Percentiles rank a stretch among this genome's conserved stretches.
Conservation (phyloP, 768 basidiomycete genomes). For the Phaffia tasmanica region DNA sequence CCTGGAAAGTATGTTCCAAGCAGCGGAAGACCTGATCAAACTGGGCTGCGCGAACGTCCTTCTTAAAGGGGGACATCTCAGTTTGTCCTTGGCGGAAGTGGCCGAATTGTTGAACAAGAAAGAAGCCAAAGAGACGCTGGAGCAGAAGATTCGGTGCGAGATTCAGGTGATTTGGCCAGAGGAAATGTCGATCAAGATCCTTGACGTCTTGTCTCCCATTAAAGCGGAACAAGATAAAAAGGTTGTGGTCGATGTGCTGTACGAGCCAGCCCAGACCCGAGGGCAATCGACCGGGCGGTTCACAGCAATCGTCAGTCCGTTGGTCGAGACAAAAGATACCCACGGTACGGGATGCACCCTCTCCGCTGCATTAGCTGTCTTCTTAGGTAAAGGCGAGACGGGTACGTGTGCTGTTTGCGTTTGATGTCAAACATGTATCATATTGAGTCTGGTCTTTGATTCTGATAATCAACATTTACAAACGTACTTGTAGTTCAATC, state of each 20-base stretch:
- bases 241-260: slow-evolving; percentile 58
- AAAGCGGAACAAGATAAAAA: slow-evolving; percentile 7
- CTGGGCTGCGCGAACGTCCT: slow-evolving; percentile 53
- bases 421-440: not conserved
- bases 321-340: slow-evolving; percentile 49
- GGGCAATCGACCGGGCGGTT: slow-evolving; percentile 22
- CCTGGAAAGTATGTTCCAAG: slow-evolving; percentile 53
- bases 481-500: slow-evolving; percentile 43
- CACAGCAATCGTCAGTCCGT: slow-evolving; percentile 40
- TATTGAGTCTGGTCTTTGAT: not conserved
- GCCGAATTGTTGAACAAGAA: slow-evolving; percentile 31
- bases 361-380: slow-evolving; percentile 64
- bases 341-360: slow-evolving; percentile 91
- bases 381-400: slow-evolving; percentile 15
- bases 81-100: slow-evolving; percentile 45
- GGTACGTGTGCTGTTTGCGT: slow-evolving; percentile 1
- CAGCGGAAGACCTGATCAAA: slow-evolving; percentile 45
- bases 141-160: not conserved
- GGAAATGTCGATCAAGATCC: slow-evolving; percentile 8
- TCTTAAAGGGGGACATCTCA: slow-evolving; percentile 75
- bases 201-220: slow-evolving; percentile 4
- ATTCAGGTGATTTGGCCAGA: slow-evolving; percentile 17
- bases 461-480: not conserved
- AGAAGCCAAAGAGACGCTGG: slow-evolving; percentile 43
- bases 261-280: slow-evolving; percentile 34